These are phyloP conservation scores for Aegilops tauschii DNA, from an alignment of 176 grass and related monocot genomes.

Conservation along the genomic window DNA sequence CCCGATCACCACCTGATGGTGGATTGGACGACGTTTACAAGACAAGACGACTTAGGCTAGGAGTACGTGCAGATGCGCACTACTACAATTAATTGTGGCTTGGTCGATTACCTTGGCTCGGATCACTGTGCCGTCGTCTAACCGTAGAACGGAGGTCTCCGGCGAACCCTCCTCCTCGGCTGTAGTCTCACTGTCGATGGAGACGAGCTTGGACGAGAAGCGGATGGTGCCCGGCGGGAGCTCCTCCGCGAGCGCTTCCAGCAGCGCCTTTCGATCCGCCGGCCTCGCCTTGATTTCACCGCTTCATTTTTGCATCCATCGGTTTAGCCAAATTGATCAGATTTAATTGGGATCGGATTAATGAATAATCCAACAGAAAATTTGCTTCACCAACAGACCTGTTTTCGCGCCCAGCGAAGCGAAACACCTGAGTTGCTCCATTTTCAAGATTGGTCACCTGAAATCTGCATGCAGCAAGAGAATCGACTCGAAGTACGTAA, in stretches of 20 bases:
- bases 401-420: conserved; percentile 22
- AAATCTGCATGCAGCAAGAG: conserved; percentile 17
- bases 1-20: conserved; percentile 48
- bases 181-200: conserved; percentile 35
- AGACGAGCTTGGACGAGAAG: conserved; percentile 56
- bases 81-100: not conserved
- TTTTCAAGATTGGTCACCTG: conserved; percentile 42
- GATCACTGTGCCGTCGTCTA: conserved; percentile 61
- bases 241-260: conserved; percentile 62
- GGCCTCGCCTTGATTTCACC: too few species aligned
- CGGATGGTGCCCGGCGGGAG: conserved; percentile 54
- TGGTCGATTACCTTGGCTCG: conserved; percentile 53
- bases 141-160: conserved; percentile 24
- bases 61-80: too few species aligned
- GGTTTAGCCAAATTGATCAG: not conserved
- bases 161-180: not conserved
- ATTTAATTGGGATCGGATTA: too few species aligned
- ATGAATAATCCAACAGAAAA: too few species aligned
- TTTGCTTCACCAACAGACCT: conserved; percentile 6
- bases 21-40: too few species aligned
- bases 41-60: too few species aligned
- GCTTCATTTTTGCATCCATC: not conserved
- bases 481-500: too few species aligned
- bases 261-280: conserved; percentile 38
- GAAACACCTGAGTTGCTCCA: conserved; percentile 43